Percentiles rank a stretch among this genome's conserved stretches.
These are phyloP conservation scores for Hydnomerulius pinastri DNA, from an alignment of 768 basidiomycete species.

Conservation along the genomic window DNA sequence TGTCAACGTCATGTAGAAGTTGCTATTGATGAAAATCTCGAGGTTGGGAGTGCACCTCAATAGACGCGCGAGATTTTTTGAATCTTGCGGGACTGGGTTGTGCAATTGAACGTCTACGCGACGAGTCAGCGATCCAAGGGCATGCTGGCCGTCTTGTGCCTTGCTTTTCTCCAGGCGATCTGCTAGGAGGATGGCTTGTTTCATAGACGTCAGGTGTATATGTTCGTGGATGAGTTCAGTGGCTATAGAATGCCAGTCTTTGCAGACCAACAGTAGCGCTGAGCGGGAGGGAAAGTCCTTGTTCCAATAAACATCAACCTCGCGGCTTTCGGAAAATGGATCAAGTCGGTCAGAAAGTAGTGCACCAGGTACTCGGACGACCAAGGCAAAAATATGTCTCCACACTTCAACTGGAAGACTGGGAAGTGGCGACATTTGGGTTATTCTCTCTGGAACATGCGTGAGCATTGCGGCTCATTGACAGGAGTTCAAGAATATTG, in stretches of 20 bases:
- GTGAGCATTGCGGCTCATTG: conserved; percentile 3
- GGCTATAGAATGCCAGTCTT: conserved; percentile 38
- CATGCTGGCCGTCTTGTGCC: conserved; percentile 18
- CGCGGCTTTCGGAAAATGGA: conserved; percentile 38
- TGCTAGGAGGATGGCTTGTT: conserved; percentile 37
- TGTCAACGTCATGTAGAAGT: conserved; percentile 29
- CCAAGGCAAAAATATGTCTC: conserved; percentile 38
- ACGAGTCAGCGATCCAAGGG: conserved; percentile 40
- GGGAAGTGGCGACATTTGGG: conserved; percentile 14
- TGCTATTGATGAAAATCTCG: conserved; percentile 44
- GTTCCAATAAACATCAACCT: conserved; percentile 34
- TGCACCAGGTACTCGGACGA: conserved; percentile 36
- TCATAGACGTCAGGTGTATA: conserved; percentile 37
- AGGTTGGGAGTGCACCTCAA: conserved; percentile 45
- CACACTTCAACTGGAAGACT: conserved; percentile 41
- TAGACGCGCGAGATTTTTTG: conserved; percentile 34
- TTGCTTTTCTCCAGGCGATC: conserved; percentile 36
- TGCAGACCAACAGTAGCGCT: conserved; percentile 38
- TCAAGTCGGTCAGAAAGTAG: conserved; percentile 38
- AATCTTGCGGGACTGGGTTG: conserved; percentile 26
- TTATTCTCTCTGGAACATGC: not conserved
- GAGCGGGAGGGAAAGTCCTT: conserved; percentile 28
- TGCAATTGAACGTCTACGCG: conserved; percentile 45
- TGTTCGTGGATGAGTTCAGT: conserved; percentile 43
- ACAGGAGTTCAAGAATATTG: not conserved